A percentile compares a stretch with the other conserved stretches of the same genome.
Evolutionary conservation across 2,329 filamentous ascomycete genomes (phyloP).

Genomic region (Beauveria bassiana): DNA sequence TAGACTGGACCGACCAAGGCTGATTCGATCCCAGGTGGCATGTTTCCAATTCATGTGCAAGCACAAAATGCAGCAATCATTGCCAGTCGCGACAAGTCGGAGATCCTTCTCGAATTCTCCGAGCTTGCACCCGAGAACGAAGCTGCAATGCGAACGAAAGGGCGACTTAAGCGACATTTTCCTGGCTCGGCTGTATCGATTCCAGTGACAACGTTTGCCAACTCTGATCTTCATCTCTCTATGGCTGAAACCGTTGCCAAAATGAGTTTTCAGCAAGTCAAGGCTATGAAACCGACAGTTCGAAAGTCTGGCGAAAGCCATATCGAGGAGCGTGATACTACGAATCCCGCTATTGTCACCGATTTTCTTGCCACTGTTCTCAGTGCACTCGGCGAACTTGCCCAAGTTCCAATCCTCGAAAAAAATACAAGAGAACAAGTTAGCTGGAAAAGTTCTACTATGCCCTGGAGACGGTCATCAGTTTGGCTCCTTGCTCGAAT

Average conservation of each 20-base stretch:
- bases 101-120: background rate
- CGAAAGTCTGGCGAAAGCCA: background rate
- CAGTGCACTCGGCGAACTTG: background rate
- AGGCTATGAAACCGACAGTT: background rate
- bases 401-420: background rate
- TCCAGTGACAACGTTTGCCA: background rate
- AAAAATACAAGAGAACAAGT: slow-evolving; percentile 7
- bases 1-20: background rate
- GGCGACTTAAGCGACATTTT: background rate
- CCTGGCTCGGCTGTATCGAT: background rate
- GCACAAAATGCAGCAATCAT: slow-evolving; percentile 1
- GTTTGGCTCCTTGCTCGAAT: slow-evolving; percentile 47
- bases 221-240: background rate
- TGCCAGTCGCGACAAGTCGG: background rate
- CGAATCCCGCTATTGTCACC: background rate
- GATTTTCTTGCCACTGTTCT: slow-evolving; percentile 1
- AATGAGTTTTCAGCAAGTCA: background rate
- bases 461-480: slow-evolving; percentile 32
- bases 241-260: background rate
- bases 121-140: background rate
- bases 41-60: background rate
- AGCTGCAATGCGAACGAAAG: background rate
- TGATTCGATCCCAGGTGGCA: background rate
- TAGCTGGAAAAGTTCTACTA: background rate
- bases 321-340: slow-evolving; percentile 1